Evolutionary conservation across 352 stramenopile species (phyloP).

Genomic region (Lagenidium giganteum): DNA sequence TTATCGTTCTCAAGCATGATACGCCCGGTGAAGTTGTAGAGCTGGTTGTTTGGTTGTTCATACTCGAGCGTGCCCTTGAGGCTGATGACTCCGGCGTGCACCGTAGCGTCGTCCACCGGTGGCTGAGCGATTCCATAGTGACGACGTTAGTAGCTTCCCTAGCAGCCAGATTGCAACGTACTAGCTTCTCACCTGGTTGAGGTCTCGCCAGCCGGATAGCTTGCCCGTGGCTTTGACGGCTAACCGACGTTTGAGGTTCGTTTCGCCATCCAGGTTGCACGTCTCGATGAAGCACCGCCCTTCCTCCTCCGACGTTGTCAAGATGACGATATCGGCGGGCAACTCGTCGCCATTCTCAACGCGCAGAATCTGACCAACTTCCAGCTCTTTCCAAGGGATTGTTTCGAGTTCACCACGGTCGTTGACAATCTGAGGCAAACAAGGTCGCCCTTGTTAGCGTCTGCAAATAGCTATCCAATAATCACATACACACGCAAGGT

Average conservation of each 20-base stretch:
- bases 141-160: no score
- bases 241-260: slow-evolving; percentile 79
- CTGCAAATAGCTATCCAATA: neutral
- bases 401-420: slow-evolving; percentile 28
- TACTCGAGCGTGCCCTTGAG: slow-evolving; percentile 52
- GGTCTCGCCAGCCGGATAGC: slow-evolving; percentile 22
- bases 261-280: slow-evolving; percentile 84
- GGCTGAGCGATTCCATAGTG: slow-evolving; percentile 8
- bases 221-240: slow-evolving; percentile 39
- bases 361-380: slow-evolving; percentile 72
- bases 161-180: no score
- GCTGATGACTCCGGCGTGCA: slow-evolving; percentile 22
- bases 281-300: slow-evolving; percentile 84
- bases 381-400: slow-evolving; percentile 62
- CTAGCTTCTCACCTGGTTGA: slow-evolving; percentile 18
- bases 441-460: neutral
- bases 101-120: slow-evolving; percentile 21
- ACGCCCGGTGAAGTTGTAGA: slow-evolving; percentile 71
- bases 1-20: slow-evolving; percentile 29
- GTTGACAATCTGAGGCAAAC: slow-evolving; percentile 36
- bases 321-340: slow-evolving; percentile 86
- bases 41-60: slow-evolving; percentile 74
- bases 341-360: slow-evolving; percentile 81
- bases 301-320: slow-evolving; percentile 68
- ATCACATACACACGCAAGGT: slow-evolving; percentile 13